Conservation (phyloP, 2,329 filamentous ascomycete species). For the Conoideocrella luteorostrata region DNA sequence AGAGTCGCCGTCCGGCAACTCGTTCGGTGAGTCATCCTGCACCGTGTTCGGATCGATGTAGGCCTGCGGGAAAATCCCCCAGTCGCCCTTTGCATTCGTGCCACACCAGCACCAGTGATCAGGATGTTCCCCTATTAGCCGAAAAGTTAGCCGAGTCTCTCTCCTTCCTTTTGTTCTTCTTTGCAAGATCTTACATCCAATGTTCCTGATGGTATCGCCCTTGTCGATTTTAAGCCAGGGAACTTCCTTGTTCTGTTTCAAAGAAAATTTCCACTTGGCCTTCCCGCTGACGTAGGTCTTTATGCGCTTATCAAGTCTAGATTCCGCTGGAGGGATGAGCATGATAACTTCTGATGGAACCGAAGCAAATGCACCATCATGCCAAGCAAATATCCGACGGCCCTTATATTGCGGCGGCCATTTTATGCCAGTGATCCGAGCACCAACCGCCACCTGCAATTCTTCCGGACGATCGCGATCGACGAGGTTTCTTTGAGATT, state of each 20-base stretch:
- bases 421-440: constrained; percentile 42
- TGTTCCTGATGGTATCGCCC: constrained; percentile 63
- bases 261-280: constrained; percentile 47
- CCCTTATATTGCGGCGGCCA: constrained; percentile 46
- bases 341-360: constrained; percentile 43
- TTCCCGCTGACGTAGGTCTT: constrained; percentile 41
- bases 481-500: constrained; percentile 36
- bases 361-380: constrained; percentile 45
- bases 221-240: constrained; percentile 57
- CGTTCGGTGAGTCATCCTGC: constrained; percentile 20
- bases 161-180: too few species aligned
- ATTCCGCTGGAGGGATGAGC: constrained; percentile 39
- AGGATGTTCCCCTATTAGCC: constrained; percentile 38
- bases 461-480: constrained; percentile 33
- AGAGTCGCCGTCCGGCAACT: too few species aligned
- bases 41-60: constrained; percentile 41
- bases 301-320: constrained; percentile 38
- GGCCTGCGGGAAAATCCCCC: constrained; percentile 46
- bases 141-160: constrained; percentile 8
- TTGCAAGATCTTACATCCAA: constrained; percentile 40
- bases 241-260: constrained; percentile 35
- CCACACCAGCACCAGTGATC: constrained; percentile 53
- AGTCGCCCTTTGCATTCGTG: constrained; percentile 43
- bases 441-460: constrained; percentile 41
- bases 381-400: constrained; percentile 51